Evolutionary conservation across 805 yeast genomes (phyloP), one percentile per base, ranked within the genome.

Genomic region (Metschnikowia continentalis): DNA sequence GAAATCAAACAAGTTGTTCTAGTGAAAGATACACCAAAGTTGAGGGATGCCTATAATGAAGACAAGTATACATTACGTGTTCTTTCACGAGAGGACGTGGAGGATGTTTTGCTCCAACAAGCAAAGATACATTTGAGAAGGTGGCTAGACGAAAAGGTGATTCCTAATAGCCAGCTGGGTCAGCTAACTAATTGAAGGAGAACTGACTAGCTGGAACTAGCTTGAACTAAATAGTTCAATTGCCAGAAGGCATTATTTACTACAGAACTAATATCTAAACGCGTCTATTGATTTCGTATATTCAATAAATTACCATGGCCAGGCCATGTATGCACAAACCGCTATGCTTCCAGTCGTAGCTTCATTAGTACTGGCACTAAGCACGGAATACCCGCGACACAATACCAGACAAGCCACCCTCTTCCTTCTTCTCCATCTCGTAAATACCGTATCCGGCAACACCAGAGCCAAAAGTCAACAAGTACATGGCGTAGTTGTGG

Each of bases 391-490:
- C 46, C 56, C 65, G 68, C 57, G 69, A 54, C 41, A 81, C 53
- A 32, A 83, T 60, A 49, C 80, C 81, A 35, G 79, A 68, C 41
- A 88, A 55, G 42, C 95, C 95, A 52, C 83, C 83, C 35, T 58
- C 60, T 60, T 79, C 83, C 54, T 76, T 77, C 47, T 82, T 78
- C 68, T 87, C 94, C 51, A 87, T 71, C 53, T 78, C 73, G 66
- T 85, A 88, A 42, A 86, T 65, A 50, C 96, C 96, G 66, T 84
- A 88, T 20, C 82, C 79, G 15, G 84, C 81, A 38, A 86, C 68
- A 23, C 78, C 76, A 22, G 88, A 76, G 42, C 94, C 92, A 23
- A 82, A 65, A 36, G 82, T 74, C 62, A 88, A 74, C 44, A 83
- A 62, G 58, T 77, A 76, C 78, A 80, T 79, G 50, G 88, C 87